A percentile compares a stretch with the other conserved stretches of the same genome.
Evolutionary conservation across 768 basidiomycete genomes (phyloP).

Genomic region (Austroboletus festivus): DNA sequence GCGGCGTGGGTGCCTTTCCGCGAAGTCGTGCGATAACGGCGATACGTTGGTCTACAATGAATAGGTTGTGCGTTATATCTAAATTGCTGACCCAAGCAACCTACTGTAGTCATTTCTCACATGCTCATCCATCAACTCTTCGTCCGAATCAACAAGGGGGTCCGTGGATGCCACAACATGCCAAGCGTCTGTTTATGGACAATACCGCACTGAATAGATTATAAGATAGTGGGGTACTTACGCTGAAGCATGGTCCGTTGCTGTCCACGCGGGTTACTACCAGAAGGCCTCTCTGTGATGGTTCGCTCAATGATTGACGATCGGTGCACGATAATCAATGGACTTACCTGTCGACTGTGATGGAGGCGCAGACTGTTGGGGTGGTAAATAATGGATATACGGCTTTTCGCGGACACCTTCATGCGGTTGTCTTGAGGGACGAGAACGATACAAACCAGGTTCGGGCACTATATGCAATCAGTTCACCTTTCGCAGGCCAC

Average conservation of each 20-base stretch:
- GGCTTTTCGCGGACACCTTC: slow-evolving; percentile 31
- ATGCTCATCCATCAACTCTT: slow-evolving; percentile 63
- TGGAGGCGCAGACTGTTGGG: slow-evolving; percentile 20
- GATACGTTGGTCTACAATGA: slow-evolving; percentile 45
- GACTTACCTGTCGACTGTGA: slow-evolving; percentile 24
- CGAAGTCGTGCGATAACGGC: slow-evolving; percentile 51
- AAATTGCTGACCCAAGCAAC: slow-evolving; percentile 20
- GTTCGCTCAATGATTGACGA: neutral
- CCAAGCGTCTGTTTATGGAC: slow-evolving; percentile 61
- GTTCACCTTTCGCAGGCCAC: neutral
- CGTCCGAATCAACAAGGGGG: slow-evolving; percentile 70
- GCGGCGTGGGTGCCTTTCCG: slow-evolving; percentile 48
- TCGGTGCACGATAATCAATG: neutral
- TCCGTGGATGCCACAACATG: slow-evolving; percentile 59
- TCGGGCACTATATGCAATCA: slow-evolving; percentile 24
- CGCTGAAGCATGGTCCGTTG: slow-evolving; percentile 48
- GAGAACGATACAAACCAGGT: slow-evolving; percentile 25
- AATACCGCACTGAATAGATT: neutral
- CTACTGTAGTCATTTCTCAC: slow-evolving; percentile 63
- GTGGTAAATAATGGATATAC: slow-evolving; percentile 34
- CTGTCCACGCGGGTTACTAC: slow-evolving; percentile 16
- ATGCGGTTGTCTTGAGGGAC: slow-evolving; percentile 19
- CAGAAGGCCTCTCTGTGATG: slow-evolving; percentile 17
- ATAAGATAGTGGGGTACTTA: slow-evolving; percentile 18
- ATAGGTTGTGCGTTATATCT: neutral